A percentile compares a stretch with the other conserved stretches of the same genome.
Conservation (phyloP, 78 protist species). For the Dictyostelium intermedium region DNA sequence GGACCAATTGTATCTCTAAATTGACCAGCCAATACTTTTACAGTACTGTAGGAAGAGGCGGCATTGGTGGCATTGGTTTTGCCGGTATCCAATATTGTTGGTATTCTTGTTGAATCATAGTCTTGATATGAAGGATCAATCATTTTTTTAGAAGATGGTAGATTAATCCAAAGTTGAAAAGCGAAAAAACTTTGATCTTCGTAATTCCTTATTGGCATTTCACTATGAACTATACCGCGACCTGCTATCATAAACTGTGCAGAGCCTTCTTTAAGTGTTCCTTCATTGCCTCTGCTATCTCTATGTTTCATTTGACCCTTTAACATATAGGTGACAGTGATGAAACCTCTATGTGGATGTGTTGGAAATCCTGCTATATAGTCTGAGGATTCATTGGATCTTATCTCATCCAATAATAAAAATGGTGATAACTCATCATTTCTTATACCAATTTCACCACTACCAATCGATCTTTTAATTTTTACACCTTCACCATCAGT, state of each 20-base stretch:
- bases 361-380: constrained; percentile 81
- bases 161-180: constrained; percentile 89
- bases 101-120: constrained; percentile 20
- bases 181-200: constrained; percentile 50
- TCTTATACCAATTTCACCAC: not conserved
- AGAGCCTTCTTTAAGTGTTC: constrained; percentile 43
- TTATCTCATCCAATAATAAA: constrained; percentile 76
- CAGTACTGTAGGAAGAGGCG: too few relatives aligned
- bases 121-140: constrained; percentile 82
- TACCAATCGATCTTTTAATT: constrained; percentile 24
- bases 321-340: constrained; percentile 81
- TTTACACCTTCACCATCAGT: constrained; percentile 58
- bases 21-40: constrained; percentile 67
- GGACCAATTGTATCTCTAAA: constrained; percentile 1
- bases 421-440: constrained; percentile 64
- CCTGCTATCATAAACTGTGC: constrained; percentile 92
- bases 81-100: not conserved
- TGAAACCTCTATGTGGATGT: constrained; percentile 94
- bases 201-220: constrained; percentile 29
- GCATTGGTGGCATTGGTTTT: too few relatives aligned
- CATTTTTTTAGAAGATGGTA: constrained; percentile 86
- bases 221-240: constrained; percentile 87
- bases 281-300: constrained; percentile 83
- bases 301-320: constrained; percentile 27
- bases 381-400: not conserved